Evolutionary conservation across 208 protist genomes (phyloP), one percentile per base, ranked within the genome.

Genomic region (Histomonas meleagridis): DNA sequence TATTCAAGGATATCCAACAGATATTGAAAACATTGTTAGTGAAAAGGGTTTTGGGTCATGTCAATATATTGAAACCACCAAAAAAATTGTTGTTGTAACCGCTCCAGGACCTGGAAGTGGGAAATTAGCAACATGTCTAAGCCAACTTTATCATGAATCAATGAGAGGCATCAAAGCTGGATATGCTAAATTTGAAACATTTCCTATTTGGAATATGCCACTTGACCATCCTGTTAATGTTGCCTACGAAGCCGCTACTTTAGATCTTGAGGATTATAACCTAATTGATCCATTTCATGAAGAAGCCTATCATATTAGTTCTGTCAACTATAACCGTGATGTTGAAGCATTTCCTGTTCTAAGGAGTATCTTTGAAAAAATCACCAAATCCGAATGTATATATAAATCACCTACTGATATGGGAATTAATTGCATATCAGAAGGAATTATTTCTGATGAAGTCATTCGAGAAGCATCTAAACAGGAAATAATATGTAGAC

Each of bases 331-430:
- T 28, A 86, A 86, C 46, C 4, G 76, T 18, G 76, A 86, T 21
- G 38, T 86, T 35, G 76, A 51, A 55, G 43, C 46, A 2, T 86
- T 55, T 28, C 76, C 76, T 38, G 23, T 86, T 4, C 46, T 86
- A 2, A 51, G 55, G 3, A 10, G 14, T 0, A 86, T 86, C 40
- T 26, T 86, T 1, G 46, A 55, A n/a, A 49, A 21, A 16, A 86
- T 86, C 46, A 53, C 28, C 23, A 65, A 65, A 5, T 12, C 26
- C 12, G 46, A 35, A 38, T 51, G 21, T n/a, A 16, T 28, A 16
- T 86, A 86, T 35, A 86, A 86, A 49, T 86, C 76, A 26, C 76
- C 76, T 38, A 86, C 76, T 32, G 76, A 86, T 38, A 86, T 86
- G 76, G 76, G 76, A 26, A 18, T 51, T 1, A 86, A 86, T 28